Base-by-base conservation (phyloP, 305 asterid genomes). In the Solanum chacoense region DNA sequence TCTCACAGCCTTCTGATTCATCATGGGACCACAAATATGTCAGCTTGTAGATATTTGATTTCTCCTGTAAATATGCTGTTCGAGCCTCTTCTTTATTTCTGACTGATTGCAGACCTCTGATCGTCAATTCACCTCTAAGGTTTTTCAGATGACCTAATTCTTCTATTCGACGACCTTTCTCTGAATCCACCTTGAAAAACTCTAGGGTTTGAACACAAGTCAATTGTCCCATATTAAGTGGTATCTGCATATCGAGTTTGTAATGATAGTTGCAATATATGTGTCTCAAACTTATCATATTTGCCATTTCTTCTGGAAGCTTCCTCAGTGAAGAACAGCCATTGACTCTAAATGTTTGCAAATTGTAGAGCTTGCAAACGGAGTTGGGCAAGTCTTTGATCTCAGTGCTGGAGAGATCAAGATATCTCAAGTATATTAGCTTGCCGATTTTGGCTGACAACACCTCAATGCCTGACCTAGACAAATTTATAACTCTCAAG, bases 171-270 rank as follows among this genome's bases (percentile, higher is more conserved):
- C 42, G 74, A 3, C 92, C 91, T 11, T 35, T 63, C 26, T 32
- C 37, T 38, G n/a, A 2, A 11, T 84, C 88, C 0, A 91, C 50
- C 0, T 14, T 24, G 55, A 81, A 89, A 67, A 28, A 4, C 0
- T 34, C 18, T 3, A 92, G 37, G 1, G 92, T 91, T 38, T 69
- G 92, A 28, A 92, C 91, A 69, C 32, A 38, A 29, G 87, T 78
- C 28, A 92, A 74, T 6, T 36, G 35, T 3, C 93, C 90, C 5
- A 92, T 84, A 3, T 59, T 22, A 37, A 26, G 84, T 42, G 91
- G 92, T 84, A 89, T 37, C 8, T 45, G 59, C 42, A 37, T 37
- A 37, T 37, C 42, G 1, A 38, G 0, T 38, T 38, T 10, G 42
- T 38, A 38, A 38, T 10, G 13, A 38, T 38, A 45, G 16, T 12